Evolutionary conservation across 176 grass and related monocot genomes (phyloP).

Genomic region (Typha latifolia): DNA sequence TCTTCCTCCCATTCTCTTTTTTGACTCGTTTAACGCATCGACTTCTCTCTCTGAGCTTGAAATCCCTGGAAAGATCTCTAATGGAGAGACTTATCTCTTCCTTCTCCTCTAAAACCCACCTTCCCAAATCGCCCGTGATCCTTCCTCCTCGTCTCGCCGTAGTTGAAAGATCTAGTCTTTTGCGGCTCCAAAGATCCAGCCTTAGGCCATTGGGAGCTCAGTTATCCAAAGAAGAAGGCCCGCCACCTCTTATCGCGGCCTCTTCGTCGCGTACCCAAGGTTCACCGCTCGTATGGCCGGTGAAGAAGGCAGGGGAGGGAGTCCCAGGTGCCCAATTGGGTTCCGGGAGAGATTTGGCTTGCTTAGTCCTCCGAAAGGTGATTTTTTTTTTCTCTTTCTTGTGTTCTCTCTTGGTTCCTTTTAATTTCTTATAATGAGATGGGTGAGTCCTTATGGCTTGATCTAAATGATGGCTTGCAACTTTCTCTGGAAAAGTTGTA

Average conservation of each 20-base stretch:
- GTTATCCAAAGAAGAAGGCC: slow-evolving; percentile 15
- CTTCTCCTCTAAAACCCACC: slow-evolving; percentile 19
- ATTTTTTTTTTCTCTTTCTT: neutral
- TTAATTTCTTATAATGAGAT: slow-evolving; percentile 2
- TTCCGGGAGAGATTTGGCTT: neutral
- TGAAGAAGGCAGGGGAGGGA: neutral
- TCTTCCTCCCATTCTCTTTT: neutral
- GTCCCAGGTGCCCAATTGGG: neutral
- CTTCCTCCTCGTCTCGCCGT: slow-evolving; percentile 6
- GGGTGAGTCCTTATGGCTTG: neutral
- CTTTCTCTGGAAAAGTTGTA: no score
- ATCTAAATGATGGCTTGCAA: slow-evolving; percentile 1
- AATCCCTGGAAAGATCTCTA: neutral
- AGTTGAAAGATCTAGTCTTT: neutral
- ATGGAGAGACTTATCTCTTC: slow-evolving; percentile 31
- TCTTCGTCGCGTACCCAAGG: slow-evolving; percentile 1
- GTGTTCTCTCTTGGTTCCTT: neutral
- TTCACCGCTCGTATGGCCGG: slow-evolving; percentile 3
- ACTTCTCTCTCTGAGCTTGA: neutral
- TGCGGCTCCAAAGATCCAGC: neutral
- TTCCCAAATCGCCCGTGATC: slow-evolving; percentile 1
- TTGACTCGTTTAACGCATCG: neutral
- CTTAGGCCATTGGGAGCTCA: neutral
- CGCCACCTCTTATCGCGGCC: neutral
- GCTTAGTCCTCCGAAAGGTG: slow-evolving; percentile 24